Evolutionary conservation across 345 rosid genomes (phyloP), one percentile per base, ranked within the genome.

Genomic region (Acer negundo): DNA sequence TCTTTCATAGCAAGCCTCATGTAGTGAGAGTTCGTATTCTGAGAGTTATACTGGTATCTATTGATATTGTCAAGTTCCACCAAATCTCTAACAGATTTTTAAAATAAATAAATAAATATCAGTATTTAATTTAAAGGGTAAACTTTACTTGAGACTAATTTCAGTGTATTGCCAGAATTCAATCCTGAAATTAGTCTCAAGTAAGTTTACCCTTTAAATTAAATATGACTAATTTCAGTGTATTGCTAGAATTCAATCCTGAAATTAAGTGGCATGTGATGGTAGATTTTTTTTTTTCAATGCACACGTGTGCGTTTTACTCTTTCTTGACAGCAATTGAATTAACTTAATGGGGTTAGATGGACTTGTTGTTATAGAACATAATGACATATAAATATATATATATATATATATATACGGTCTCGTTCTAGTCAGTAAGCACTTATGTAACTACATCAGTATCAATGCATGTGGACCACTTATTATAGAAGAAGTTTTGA

Each of bases 111-210:
- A 35, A 4, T 4, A 58, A 58, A n/a, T 19, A 20, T 58, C 22
- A 1, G n/a, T 7, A 6, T 58, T 58, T 49, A 49, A 49, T 49
- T 13, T 3, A 20, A 58, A 71, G 58, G 13, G 31, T 12, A 22
- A 13, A 6, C 67, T 58, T 42, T 73, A 13, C 56, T 42, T 9
- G 16, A 42, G 1, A 24, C 17, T 10, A 62, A 74, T 24, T 74
- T 26, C 44, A 46, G 46, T 69, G n/a, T 1, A 10, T 26, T 62
- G 59, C 69, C 76, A 73, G 67, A 61, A 61, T 61, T 73, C 47
- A 62, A 62, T 63, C 59, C 68, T 17, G 69, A 62, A 26, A 66
- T 74, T 26, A 17, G n/a, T n/a, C n/a, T n/a, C n/a, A n/a, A n/a
- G n/a, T n/a, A n/a, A n/a, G n/a, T n/a, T n/a, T n/a, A n/a, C n/a